Evolutionary conservation across 495 filamentous ascomycete genomes (phyloP), one percentile per base, ranked within the genome.

Genomic region (Penicilliopsis zonata): DNA sequence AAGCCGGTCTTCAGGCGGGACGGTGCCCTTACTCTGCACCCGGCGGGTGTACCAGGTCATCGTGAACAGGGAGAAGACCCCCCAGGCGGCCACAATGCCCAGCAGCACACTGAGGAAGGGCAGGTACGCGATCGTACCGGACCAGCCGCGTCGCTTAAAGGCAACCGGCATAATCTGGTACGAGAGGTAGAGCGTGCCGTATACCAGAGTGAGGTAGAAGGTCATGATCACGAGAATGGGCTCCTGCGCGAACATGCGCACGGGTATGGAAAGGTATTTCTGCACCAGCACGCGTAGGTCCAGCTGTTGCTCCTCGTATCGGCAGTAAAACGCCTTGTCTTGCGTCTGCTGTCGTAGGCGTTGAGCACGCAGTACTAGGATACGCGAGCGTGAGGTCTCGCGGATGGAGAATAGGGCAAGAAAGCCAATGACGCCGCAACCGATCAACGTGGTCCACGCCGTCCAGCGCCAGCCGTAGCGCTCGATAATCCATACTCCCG

Each of bases 51-150:
- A 53, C 39, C 35, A 47, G 17, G 42, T 44, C 38, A 53, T 43
- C 0, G 46, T 53, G 36, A 46, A 47, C 1, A 43, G 3, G 0
- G 40, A 40, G 21, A 47, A 50, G 2, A 46, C 12, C 2, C 29
- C 42, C 35, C 44, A 32, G 1, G 50, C 50, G 2, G 35, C 13
- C 10, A 48, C 8, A 2, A 50, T 28, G 5, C 70, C 73, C 9
- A 72, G 28, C 4, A 57, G 49, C n/a, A 74, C 56, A 6, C 59
- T 53, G n/a, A 76, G 47, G 39, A 74, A 77, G 28, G 69, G 65
- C 4, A 74, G 42, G 4, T 53, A 48, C 3, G 54, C 50, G 1
- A 52, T 33, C 12, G 61, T 55, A 0, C 40, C 38, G 12, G 36
- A 34, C 66, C 64, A 65, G 8, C 55, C 48, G 9, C 67, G 59